Evolutionary conservation across 1,284 basidiomycete genomes (phyloP), one percentile per base, ranked within the genome.

Genomic region (Pseudozyma sp.): DNA sequence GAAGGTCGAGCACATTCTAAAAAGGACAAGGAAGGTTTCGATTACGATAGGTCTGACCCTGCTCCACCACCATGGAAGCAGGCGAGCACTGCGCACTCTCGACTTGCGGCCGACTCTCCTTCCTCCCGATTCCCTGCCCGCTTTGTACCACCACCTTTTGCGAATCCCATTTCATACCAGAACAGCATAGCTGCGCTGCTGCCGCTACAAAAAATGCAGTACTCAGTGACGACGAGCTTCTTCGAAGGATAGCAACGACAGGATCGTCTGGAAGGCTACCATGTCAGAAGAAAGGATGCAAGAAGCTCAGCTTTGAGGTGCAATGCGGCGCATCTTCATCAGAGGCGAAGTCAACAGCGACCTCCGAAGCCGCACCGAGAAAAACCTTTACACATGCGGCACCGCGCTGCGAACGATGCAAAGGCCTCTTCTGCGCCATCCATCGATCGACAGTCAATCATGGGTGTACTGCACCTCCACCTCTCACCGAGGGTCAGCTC

Each of bases 271-370:
- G 70, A 18, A 59, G 78, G 4, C 63, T 80, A 12, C 80, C 80
- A 9, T 81, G 80, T 44, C 80, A 80, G 47, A 76, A 70, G 58
- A 34, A 54, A 38, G 79, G 75, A 11, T 81, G 80, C 52, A 79
- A 77, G 47, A 67, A 64, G 47, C 71, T 79, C 36, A 81, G 74
- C 52, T 70, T 81, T 36, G 49, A 77, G 8, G 50, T 81, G 1
- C 58, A 59, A 42, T 38, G 42, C 11, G 42, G 40, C 13, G 38
- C 64, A 13, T 25, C 16, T 16, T 21, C 39, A 8, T 21, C 55
- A 16, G 25, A 25, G n/a, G 6, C 44, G 16, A 2, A 1, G n/a
- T 47, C 35, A 51, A 19, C 18, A 14, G 36, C 19, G 18, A 43
- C 42, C 35, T 45, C 12, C 13, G 25, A 42, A 31, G 16, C 52